Percentiles rank a stretch among this genome's conserved stretches.
Evolutionary conservation across 805 yeast species (phyloP).

Genomic region (Yamadazyma philogaea): DNA sequence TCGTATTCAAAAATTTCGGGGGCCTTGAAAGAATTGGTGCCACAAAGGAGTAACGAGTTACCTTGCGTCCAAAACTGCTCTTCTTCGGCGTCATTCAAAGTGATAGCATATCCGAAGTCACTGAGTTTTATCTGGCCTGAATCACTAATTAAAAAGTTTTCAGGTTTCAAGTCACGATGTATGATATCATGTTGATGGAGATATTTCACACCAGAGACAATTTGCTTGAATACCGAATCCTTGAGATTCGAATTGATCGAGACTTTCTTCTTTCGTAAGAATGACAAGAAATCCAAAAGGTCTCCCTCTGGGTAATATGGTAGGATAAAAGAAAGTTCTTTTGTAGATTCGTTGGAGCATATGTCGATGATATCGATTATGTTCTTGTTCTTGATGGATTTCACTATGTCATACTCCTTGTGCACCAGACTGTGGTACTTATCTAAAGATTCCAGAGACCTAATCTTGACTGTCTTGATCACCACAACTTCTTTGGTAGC

Average conservation of each 20-base stretch:
- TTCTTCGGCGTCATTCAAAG: constrained; percentile 22
- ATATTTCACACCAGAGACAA: constrained; percentile 43
- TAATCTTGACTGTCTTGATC: constrained; percentile 30
- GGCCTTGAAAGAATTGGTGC: constrained; percentile 53
- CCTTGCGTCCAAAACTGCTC: constrained; percentile 16
- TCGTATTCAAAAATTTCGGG: constrained; percentile 45
- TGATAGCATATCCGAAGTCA: constrained; percentile 52
- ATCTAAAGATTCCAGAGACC: constrained; percentile 10
- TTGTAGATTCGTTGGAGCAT: constrained; percentile 14
- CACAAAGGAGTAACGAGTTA: constrained; percentile 27
- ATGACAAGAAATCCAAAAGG: constrained; percentile 41
- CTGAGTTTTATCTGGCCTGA: constrained; percentile 44
- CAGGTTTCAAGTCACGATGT: constrained; percentile 56
- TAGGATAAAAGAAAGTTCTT: constrained; percentile 33
- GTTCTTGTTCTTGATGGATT: constrained; percentile 25
- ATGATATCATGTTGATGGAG: constrained; percentile 43
- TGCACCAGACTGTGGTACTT: constrained; percentile 22
- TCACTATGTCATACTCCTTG: constrained; percentile 31
- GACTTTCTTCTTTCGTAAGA: constrained; percentile 33
- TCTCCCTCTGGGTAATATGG: constrained; percentile 49
- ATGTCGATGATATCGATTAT: constrained; percentile 28
- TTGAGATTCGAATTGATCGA: constrained; percentile 31
- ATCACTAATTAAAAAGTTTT: constrained; percentile 46
- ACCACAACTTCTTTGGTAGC: constrained; percentile 20
- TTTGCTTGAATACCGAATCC: constrained; percentile 46